Conservation (phyloP, 768 basidiomycete genomes). For the Trametes maxima region DNA sequence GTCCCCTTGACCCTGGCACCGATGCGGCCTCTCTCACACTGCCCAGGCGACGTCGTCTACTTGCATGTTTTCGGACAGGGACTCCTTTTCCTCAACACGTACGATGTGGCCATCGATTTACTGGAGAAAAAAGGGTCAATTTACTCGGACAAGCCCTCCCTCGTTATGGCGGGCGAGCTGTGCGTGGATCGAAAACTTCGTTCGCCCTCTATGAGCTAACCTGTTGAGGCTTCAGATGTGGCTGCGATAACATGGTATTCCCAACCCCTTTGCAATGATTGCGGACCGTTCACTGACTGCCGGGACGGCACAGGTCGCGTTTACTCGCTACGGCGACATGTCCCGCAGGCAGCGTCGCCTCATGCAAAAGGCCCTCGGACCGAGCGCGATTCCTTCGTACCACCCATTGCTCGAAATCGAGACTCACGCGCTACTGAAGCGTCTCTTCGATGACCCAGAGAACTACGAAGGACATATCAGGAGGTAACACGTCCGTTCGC, state of each 20-base stretch:
- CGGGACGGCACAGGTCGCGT: conserved; percentile 49
- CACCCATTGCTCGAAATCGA: conserved; percentile 56
- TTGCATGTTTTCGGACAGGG: conserved; percentile 67
- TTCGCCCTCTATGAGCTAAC: not conserved
- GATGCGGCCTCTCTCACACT: not conserved
- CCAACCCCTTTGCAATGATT: not conserved
- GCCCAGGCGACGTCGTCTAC: conserved; percentile 62
- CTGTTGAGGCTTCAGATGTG: conserved; percentile 39
- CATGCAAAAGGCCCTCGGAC: conserved; percentile 62
- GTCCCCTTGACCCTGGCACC: conserved; percentile 24
- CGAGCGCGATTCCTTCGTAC: conserved; percentile 54
- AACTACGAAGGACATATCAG: conserved; percentile 40
- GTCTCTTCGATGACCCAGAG: conserved; percentile 47
- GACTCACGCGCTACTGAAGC: conserved; percentile 57
- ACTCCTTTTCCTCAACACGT: conserved; percentile 67
- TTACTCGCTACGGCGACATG: conserved; percentile 65
- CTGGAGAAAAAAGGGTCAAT: conserved; percentile 71
- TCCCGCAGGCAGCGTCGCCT: conserved; percentile 65
- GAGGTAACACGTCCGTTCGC: conserved; percentile 28
- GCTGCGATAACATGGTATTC: conserved; percentile 66
- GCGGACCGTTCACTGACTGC: not conserved
- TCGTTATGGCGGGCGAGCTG: conserved; percentile 74
- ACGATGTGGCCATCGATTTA: conserved; percentile 60
- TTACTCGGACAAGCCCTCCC: conserved; percentile 72
- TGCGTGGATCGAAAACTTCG: conserved; percentile 39